These are phyloP conservation scores for Ceratocystis destructans DNA, from an alignment of 2,329 filamentous ascomycete genomes.

Conservation along the genomic window DNA sequence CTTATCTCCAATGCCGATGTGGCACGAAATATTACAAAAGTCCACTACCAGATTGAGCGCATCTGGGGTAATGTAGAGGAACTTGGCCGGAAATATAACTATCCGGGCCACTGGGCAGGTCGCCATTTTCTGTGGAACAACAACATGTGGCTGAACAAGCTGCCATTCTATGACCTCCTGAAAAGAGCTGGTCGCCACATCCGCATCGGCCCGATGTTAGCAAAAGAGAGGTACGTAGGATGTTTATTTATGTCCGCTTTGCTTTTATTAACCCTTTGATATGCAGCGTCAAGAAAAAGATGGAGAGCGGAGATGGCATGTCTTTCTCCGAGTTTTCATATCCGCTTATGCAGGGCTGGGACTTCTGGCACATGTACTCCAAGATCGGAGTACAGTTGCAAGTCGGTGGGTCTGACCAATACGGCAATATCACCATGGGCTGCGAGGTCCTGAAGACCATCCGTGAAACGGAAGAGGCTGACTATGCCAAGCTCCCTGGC, in stretches of 20 bases:
- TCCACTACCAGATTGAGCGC: conserved; percentile 55
- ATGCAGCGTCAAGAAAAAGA: conserved; percentile 58
- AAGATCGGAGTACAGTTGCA: conserved; percentile 62
- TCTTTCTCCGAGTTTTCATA: conserved; percentile 89
- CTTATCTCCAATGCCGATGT: conserved; percentile 38
- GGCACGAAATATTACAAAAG: conserved; percentile 50
- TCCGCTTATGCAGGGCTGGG: conserved; percentile 86
- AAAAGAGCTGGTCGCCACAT: conserved; percentile 58
- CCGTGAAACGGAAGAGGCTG: conserved; percentile 41
- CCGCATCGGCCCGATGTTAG: conserved; percentile 74
- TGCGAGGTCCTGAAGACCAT: conserved; percentile 73
- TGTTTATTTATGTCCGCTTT: not conserved
- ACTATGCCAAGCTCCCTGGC: conserved; percentile 28
- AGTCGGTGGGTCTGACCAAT: conserved; percentile 91
- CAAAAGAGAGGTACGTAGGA: conserved; percentile 63
- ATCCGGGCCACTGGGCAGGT: conserved; percentile 49
- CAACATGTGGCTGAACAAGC: conserved; percentile 62
- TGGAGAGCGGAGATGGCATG: conserved; percentile 82
- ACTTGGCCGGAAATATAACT: conserved; percentile 52
- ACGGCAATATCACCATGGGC: conserved; percentile 85
- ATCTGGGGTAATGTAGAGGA: conserved; percentile 61
- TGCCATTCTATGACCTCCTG: conserved; percentile 61
- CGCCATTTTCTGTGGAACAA: conserved; percentile 64
- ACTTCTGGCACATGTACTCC: conserved; percentile 79
- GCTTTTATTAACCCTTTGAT: conserved; percentile 20